Evolutionary conservation across 495 filamentous ascomycete genomes (phyloP).

Genomic region (Podospora appendiculata): DNA sequence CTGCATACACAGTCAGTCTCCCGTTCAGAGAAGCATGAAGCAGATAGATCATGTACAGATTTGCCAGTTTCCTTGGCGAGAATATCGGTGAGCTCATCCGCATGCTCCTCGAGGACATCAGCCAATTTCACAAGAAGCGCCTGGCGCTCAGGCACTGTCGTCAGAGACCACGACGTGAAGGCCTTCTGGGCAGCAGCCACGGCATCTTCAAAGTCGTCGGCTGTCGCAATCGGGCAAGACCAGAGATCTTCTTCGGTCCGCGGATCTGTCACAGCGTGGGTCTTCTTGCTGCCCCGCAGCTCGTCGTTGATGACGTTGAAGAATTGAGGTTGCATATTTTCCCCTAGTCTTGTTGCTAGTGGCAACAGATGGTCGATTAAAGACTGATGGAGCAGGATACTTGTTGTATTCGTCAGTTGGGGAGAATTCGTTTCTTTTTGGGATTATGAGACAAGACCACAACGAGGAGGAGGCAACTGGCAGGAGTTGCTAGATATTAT

Average conservation of each 20-base stretch:
- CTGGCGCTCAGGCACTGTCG: conserved; percentile 40
- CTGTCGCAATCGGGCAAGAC: conserved; percentile 34
- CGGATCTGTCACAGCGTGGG: conserved; percentile 35
- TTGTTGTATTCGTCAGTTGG: too few species aligned
- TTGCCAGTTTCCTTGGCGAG: conserved; percentile 37
- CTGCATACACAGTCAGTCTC: conserved; percentile 1
- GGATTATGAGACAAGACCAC: too few species aligned
- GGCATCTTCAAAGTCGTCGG: conserved; percentile 42
- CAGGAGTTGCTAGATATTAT: too few species aligned
- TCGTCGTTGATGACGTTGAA: conserved; percentile 42
- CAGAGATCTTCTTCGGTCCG: conserved; percentile 40
- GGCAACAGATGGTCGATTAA: too few species aligned
- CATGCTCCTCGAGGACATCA: conserved; percentile 25
- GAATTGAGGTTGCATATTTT: conserved; percentile 27
- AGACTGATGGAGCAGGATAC: too few species aligned
- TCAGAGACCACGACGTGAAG: conserved; percentile 36
- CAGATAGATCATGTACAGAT: conserved; percentile 12
- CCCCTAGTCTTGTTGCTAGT: too few species aligned
- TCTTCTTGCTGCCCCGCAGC: conserved; percentile 22
- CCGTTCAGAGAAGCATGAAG: not conserved
- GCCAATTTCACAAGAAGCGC: conserved; percentile 46
- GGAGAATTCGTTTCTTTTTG: too few species aligned
- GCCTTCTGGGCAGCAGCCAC: conserved; percentile 38
- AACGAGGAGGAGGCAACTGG: too few species aligned
- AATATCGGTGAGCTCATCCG: conserved; percentile 26